These are phyloP conservation scores for Fusarium hainanense DNA, from an alignment of 2,329 filamentous ascomycete genomes.

Conservation along the genomic window DNA sequence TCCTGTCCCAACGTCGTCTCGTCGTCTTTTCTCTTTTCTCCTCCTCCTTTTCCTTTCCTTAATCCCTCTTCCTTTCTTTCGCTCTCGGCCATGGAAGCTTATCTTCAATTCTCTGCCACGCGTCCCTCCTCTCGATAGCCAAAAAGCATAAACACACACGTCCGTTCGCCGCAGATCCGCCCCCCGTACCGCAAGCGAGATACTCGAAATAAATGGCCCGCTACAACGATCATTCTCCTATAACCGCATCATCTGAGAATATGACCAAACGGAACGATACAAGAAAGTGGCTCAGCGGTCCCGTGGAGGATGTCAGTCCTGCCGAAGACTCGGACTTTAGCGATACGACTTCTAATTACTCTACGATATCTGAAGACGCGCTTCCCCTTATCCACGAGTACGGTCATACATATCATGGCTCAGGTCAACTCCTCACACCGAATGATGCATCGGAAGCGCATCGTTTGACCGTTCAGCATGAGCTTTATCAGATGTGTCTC, in stretches of 20 bases:
- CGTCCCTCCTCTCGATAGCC: neutral
- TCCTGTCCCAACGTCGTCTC: neutral
- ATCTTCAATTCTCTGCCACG: neutral
- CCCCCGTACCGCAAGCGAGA: neutral
- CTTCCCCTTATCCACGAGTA: constrained; percentile 50
- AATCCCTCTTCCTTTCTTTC: neutral
- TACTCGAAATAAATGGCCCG: constrained; percentile 30
- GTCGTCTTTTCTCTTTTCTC: constrained; percentile 12
- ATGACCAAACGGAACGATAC: constrained; percentile 19
- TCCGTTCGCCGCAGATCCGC: constrained; percentile 12
- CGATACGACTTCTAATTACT: constrained; percentile 50
- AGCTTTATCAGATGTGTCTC: constrained; percentile 51
- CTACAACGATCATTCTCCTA: constrained; percentile 14
- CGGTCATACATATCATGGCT: constrained; percentile 53
- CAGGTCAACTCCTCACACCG: constrained; percentile 49
- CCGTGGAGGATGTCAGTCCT: constrained; percentile 28
- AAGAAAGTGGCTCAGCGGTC: constrained; percentile 4
- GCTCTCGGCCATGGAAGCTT: constrained; percentile 21
- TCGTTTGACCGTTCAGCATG: constrained; percentile 49
- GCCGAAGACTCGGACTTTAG: constrained; percentile 42
- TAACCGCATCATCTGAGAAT: constrained; percentile 16
- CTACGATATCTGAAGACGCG: constrained; percentile 50
- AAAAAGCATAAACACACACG: neutral
- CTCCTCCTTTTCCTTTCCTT: neutral
- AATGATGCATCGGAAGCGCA: constrained; percentile 51